Conservation (phyloP, 2,329 filamentous ascomycete species). For the Pseudocercospora pini-densiflorae region DNA sequence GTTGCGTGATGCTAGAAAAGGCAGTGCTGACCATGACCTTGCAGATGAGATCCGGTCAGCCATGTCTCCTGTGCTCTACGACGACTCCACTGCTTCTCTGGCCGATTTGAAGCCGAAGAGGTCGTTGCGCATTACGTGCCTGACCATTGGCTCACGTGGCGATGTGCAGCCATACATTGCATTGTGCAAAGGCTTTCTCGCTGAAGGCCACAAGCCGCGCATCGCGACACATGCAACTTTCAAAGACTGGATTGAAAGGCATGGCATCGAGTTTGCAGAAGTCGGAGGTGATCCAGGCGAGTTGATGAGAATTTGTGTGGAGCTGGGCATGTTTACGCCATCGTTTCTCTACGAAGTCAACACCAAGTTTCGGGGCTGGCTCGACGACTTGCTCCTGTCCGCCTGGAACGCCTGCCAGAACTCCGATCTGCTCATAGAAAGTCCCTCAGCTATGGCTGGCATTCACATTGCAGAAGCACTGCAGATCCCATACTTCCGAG, state of each 20-base stretch:
- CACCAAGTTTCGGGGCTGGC: constrained; percentile 88
- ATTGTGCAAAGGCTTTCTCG: constrained; percentile 85
- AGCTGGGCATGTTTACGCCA: constrained; percentile 96
- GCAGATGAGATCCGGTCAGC: constrained; percentile 47
- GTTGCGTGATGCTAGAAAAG: constrained; percentile 72
- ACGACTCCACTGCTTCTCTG: constrained; percentile 85
- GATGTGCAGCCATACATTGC: constrained; percentile 99
- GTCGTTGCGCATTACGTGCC: constrained; percentile 81
- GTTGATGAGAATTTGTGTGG: constrained; percentile 93
- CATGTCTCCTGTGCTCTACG: constrained; percentile 79
- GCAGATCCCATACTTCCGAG: constrained; percentile 91
- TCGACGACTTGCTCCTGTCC: constrained; percentile 82
- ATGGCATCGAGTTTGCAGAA: constrained; percentile 89
- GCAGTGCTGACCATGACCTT: constrained; percentile 43
- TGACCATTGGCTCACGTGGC: constrained; percentile 93
- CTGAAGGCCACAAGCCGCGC: constrained; percentile 81
- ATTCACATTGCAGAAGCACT: constrained; percentile 97
- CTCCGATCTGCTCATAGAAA: constrained; percentile 90
- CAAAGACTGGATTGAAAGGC: constrained; percentile 82
- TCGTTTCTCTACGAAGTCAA: constrained; percentile 89
- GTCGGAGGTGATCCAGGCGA: constrained; percentile 92
- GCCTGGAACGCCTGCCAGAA: constrained; percentile 84
- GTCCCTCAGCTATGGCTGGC: constrained; percentile 93
- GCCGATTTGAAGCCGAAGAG: constrained; percentile 87
- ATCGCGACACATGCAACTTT: constrained; percentile 96